These are phyloP conservation scores for Saprolegnia parasitica DNA, from an alignment of 352 stramenopile genomes.

Conservation along the genomic window DNA sequence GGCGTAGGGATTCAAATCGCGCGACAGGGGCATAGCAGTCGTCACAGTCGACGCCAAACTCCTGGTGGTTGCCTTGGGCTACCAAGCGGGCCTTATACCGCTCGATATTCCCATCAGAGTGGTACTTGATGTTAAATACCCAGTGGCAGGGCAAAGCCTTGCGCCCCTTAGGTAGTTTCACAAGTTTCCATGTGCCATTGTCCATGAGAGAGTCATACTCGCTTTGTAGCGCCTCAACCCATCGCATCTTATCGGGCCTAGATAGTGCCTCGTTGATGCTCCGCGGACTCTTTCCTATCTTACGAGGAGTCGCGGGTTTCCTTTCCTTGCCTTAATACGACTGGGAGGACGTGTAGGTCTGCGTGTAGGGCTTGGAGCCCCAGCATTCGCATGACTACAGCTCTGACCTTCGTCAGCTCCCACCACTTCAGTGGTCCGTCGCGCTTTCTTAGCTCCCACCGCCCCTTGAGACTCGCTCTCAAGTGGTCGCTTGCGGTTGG, in stretches of 20 bases:
- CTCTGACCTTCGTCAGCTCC: too few relatives aligned
- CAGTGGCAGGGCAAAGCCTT: slow-evolving; percentile 20
- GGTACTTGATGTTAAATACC: slow-evolving; percentile 27
- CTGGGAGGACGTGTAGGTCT: too few relatives aligned
- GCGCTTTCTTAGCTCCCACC: too few relatives aligned
- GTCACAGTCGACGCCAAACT: slow-evolving; percentile 11
- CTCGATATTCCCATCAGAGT: slow-evolving; percentile 15
- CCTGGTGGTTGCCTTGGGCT: slow-evolving; percentile 12
- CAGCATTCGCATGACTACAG: too few relatives aligned
- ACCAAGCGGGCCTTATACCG: slow-evolving; percentile 30
- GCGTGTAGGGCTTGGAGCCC: too few relatives aligned
- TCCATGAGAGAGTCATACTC: not conserved
- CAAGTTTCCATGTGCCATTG: slow-evolving; percentile 22
- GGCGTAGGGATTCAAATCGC: not conserved
- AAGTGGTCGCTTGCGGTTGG: too few relatives aligned
- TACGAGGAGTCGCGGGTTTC: too few relatives aligned
- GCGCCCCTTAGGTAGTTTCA: slow-evolving; percentile 1
- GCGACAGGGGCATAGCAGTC: slow-evolving; percentile 21
- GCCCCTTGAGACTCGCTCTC: too few relatives aligned
- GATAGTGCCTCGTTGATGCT: too few relatives aligned
- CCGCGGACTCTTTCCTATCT: too few relatives aligned
- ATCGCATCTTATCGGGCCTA: not conserved
- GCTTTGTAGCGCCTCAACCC: not conserved
- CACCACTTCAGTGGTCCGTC: too few relatives aligned
- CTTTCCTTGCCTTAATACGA: too few relatives aligned